Evolutionary conservation across 2,329 filamentous ascomycete genomes (phyloP).

Genomic region (Gyromitra esculenta): DNA sequence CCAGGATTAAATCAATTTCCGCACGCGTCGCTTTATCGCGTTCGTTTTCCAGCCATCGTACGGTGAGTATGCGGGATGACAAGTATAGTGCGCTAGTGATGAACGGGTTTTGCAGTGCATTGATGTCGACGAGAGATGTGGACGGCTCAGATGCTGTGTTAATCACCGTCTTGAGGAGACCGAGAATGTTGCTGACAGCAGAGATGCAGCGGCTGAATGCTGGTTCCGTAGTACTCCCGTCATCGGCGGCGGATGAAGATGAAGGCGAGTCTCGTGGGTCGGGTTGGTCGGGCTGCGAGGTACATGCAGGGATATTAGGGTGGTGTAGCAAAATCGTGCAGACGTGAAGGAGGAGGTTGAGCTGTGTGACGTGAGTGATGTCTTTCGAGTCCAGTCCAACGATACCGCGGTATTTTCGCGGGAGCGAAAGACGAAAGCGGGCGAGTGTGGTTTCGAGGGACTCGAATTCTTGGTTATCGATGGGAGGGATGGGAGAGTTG

Average conservation of each 20-base stretch:
- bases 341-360: constrained; percentile 47
- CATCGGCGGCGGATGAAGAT: constrained; percentile 18
- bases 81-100: constrained; percentile 42
- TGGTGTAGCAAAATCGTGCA: constrained; percentile 47
- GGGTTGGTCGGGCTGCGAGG: constrained; percentile 4
- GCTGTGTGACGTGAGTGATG: constrained; percentile 44
- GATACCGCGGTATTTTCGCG: constrained; percentile 44
- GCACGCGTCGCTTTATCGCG: constrained; percentile 18
- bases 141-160: constrained; percentile 23
- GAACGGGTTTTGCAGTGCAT: constrained; percentile 50
- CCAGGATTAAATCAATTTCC: constrained; percentile 48
- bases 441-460: constrained; percentile 49
- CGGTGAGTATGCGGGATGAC: constrained; percentile 36
- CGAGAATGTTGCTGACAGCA: constrained; percentile 42
- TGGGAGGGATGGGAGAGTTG: constrained; percentile 32
- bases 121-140: constrained; percentile 13
- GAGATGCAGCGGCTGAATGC: constrained; percentile 37
- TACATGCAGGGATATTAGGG: constrained; percentile 29
- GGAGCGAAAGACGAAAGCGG: constrained; percentile 48
- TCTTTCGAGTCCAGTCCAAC: constrained; percentile 25
- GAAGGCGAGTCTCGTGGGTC: constrained; percentile 31
- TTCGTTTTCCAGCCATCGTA: constrained; percentile 40
- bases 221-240: constrained; percentile 3
- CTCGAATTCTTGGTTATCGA: constrained; percentile 33
- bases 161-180: constrained; percentile 37